Percentiles rank a stretch among this genome's conserved stretches.
phyloP scores from a whole-genome alignment of 768 basidiomycete species.

The Imleria badia region DNA sequence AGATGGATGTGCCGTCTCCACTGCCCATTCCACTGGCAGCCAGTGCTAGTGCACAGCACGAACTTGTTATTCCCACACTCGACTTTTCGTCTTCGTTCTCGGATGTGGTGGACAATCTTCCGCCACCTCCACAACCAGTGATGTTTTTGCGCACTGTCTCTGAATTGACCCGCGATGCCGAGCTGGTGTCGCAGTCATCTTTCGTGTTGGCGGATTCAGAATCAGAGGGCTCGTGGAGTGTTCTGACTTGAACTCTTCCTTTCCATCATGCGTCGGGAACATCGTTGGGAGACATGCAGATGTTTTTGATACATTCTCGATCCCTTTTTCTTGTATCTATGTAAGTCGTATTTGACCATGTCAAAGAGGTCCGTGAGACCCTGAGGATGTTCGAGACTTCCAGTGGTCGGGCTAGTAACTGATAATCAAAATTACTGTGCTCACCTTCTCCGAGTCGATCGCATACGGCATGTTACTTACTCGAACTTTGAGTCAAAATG shows the following conservation, averaged over 20 bases:
- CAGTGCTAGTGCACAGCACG: slow-evolving; percentile 56
- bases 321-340: not conserved
- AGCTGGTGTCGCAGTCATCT: not conserved
- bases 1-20: slow-evolving; percentile 5
- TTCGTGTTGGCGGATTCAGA: not conserved
- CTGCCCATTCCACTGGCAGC: slow-evolving; percentile 16
- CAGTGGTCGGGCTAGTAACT: no score
- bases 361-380: no score
- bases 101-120: not conserved
- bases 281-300: not conserved
- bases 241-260: slow-evolving; percentile 18
- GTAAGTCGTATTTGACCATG: not conserved
- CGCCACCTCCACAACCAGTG: slow-evolving; percentile 13
- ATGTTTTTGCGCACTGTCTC: slow-evolving; percentile 25
- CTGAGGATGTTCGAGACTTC: no score
- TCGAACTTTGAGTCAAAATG: no score
- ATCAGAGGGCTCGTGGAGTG: slow-evolving; percentile 18
- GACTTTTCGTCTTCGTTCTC: slow-evolving; percentile 61
- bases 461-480: no score
- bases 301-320: not conserved
- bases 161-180: slow-evolving; percentile 17
- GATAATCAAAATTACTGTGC: slow-evolving; percentile 4
- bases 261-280: slow-evolving; percentile 6
- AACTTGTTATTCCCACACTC: slow-evolving; percentile 75
- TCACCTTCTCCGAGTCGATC: no score